A percentile compares a stretch with the other conserved stretches of the same genome.
Conservation (phyloP, 148 eudicot species). For the Camellia japonica region DNA sequence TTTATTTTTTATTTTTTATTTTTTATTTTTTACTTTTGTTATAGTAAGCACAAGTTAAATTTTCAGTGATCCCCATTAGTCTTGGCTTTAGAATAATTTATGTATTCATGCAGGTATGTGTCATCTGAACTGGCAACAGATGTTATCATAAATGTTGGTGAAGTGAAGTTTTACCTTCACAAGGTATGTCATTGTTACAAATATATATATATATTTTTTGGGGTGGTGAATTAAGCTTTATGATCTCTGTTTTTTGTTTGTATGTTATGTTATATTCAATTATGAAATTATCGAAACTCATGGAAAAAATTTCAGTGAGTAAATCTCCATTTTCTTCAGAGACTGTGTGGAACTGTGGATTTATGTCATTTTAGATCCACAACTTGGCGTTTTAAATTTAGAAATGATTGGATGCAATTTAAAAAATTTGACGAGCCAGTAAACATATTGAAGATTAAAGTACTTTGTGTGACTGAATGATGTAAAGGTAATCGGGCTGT, state of each 20-base stretch:
- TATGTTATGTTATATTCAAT: background rate
- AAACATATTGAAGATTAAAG: background rate
- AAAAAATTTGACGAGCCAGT: background rate
- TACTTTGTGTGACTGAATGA: background rate
- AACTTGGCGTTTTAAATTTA: background rate
- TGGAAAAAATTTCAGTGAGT: background rate
- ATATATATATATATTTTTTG: background rate
- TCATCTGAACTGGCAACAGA: slow-evolving; percentile 71
- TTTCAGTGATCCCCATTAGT: background rate
- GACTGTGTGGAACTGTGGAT: background rate
- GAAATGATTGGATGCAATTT: background rate
- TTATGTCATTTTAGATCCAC: background rate
- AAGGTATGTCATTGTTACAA: slow-evolving; percentile 41
- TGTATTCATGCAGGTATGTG: slow-evolving; percentile 49
- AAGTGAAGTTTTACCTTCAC: slow-evolving; percentile 62
- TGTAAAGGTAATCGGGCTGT: background rate
- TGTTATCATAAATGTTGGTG: slow-evolving; percentile 52
- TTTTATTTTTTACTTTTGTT: too few species aligned
- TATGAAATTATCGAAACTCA: background rate
- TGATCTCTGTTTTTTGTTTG: background rate
- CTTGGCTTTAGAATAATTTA: slow-evolving; percentile 3
- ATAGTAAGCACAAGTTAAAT: background rate
- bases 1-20: background rate
- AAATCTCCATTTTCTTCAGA: background rate
- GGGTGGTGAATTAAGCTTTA: background rate